phyloP scores from a whole-genome alignment of 2,329 filamentous ascomycete species.

The Sporothrix curviconia region DNA sequence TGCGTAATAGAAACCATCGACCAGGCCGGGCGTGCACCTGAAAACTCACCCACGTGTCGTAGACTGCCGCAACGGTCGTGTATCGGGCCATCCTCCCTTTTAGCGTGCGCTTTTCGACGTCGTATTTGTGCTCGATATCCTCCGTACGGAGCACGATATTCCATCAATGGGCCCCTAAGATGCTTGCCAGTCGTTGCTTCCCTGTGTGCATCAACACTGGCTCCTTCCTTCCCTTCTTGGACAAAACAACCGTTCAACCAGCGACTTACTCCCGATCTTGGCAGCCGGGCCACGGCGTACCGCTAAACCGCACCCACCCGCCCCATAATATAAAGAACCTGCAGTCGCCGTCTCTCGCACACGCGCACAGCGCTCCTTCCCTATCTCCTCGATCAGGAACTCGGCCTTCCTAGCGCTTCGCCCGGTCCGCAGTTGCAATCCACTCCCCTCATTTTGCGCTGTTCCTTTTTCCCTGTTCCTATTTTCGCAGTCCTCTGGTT shows the following conservation, averaged over 20 bases:
- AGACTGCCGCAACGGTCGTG: too few relatives aligned
- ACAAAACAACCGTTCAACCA: not conserved
- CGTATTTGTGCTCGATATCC: not conserved
- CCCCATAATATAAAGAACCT: conserved; percentile 3
- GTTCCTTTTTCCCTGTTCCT: not conserved
- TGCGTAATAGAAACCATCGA: not conserved
- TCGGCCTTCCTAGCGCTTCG: conserved; percentile 6
- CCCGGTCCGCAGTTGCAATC: not conserved
- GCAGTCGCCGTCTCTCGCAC: not conserved
- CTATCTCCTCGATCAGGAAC: conserved; percentile 6
- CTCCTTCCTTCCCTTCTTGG: not conserved
- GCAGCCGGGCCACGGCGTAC: not conserved
- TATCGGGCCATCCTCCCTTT: too few relatives aligned
- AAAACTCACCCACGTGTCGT: too few relatives aligned
- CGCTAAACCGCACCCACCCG: not conserved
- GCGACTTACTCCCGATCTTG: not conserved
- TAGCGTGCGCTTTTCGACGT: too few relatives aligned
- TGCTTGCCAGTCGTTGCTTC: too few relatives aligned
- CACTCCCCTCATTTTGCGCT: not conserved
- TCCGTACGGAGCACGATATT: not conserved
- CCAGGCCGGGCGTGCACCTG: too few relatives aligned
- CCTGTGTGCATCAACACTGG: not conserved
- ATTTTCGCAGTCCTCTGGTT: not conserved
- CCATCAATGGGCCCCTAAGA: too few relatives aligned
- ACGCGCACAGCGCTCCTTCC: not conserved